Base-by-base conservation (phyloP, 164 flowering plant species). In the Vitis rotundifolia region DNA sequence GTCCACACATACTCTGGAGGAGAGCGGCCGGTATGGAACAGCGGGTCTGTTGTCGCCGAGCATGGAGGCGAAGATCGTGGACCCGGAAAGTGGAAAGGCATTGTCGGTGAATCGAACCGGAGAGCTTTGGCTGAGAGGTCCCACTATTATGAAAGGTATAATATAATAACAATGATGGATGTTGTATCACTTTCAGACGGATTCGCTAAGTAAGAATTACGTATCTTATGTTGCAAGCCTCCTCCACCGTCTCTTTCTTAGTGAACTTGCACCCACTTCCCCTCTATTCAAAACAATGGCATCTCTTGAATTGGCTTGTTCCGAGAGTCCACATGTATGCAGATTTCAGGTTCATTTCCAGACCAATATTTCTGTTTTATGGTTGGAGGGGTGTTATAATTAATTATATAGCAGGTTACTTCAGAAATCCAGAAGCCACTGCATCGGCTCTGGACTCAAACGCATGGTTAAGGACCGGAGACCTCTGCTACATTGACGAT, bases 381-480 rank as follows among this genome's bases (percentile, higher is more conserved):
- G 2, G 57, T 31, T 22, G 22, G 22, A 22, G 37, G 15, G 3
- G 2, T 59, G 10, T 12, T 67, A 19, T 66, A 9, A 13, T 51
- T 9, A 51, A 56, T 9, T 77, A 22, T 22, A 22, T 22, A 22
- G 67, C 78, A 94, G 98, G 98, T 55, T 94, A 92, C 73, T 91
- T 92, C 60, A 75, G 86, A 58, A 92, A 94, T 64, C 77, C 76
- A 31, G 97, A 92, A 69, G 97, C 97, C 1, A 91, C 97, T 3
- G 60, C 85, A 14, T 79, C 89, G 7, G 87, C 97, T 13, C 72
- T 94, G 18, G 85, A 82, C 69, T 83, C 90, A 2, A 81, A 83
- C 11, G 97, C 97, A 61, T 94, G 98, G 98, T 74, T 94, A 52
- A 89, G 81, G 79, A 94, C 98, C 0, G 97, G 98, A 48, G 98